Percentiles rank a stretch among this genome's conserved stretches.
Evolutionary conservation across 2,329 filamentous ascomycete species (phyloP).

Genomic region (Hymenoscyphus salicellus): DNA sequence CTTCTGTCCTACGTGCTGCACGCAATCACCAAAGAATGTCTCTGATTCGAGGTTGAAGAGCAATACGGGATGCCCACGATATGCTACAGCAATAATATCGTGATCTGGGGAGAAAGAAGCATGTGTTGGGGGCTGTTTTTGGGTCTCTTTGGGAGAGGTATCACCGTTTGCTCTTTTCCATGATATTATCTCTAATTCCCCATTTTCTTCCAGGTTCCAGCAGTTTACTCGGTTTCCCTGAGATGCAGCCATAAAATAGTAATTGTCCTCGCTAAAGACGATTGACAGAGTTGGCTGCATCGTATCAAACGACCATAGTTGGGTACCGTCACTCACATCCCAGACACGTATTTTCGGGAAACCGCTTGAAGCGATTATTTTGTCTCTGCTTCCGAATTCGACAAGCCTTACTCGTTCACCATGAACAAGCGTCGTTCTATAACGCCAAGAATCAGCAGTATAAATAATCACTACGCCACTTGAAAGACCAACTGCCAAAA

Average conservation of each 20-base stretch:
- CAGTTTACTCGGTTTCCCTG: conserved; percentile 22
- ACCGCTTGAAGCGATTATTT: conserved; percentile 29
- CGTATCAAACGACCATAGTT: conserved; percentile 22
- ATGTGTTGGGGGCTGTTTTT: conserved; percentile 6
- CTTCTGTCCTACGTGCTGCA: conserved; percentile 1
- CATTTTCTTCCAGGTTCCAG: conserved; percentile 19
- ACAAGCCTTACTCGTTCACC: conserved; percentile 30
- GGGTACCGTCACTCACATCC: conserved; percentile 20
- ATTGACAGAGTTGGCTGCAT: conserved; percentile 18
- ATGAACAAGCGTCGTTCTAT: conserved; percentile 25
- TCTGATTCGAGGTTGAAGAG: conserved; percentile 20
- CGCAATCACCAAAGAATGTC: conserved; percentile 29
- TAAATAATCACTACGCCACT: conserved; percentile 36
- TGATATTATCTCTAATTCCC: neutral
- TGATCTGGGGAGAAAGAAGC: conserved; percentile 16
- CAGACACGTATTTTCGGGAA: conserved; percentile 23
- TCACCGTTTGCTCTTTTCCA: neutral
- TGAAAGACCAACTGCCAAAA: conserved; percentile 35
- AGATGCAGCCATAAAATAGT: conserved; percentile 23
- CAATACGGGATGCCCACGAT: conserved; percentile 15
- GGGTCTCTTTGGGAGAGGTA: neutral
- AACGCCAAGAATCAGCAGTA: conserved; percentile 28
- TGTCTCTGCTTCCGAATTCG: conserved; percentile 29
- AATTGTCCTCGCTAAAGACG: conserved; percentile 17
- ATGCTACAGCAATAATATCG: conserved; percentile 6